Conservation (phyloP, 2,329 filamentous ascomycete species). For the Aspergillus ruber region DNA sequence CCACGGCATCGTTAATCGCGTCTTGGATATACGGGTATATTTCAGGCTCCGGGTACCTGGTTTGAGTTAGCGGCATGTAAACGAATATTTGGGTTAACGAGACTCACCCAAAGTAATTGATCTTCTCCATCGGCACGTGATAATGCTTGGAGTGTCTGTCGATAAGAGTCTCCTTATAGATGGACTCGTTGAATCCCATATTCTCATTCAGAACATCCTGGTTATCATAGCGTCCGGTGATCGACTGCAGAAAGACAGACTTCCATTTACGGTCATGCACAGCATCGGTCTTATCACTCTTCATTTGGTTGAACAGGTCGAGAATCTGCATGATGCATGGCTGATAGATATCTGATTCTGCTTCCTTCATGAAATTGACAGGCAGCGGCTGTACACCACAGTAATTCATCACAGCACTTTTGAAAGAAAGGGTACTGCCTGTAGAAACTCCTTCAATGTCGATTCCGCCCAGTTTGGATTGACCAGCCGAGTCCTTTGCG, state of each 20-base stretch:
- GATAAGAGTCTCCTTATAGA: constrained; percentile 24
- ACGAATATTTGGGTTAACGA: background rate
- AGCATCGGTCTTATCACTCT: constrained; percentile 1
- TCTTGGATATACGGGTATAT: constrained; percentile 33
- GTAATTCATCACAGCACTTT: constrained; percentile 25
- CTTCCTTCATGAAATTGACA: constrained; percentile 25
- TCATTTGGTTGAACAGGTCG: constrained; percentile 24
- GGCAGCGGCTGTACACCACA: constrained; percentile 25
- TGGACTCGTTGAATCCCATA: constrained; percentile 29
- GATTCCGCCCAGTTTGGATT: constrained; percentile 24
- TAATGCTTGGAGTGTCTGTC: constrained; percentile 26
- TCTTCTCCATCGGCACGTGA: constrained; percentile 20
- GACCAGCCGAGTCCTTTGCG: background rate
- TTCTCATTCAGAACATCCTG: constrained; percentile 23
- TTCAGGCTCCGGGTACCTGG: constrained; percentile 31
- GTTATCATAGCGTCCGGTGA: constrained; percentile 25
- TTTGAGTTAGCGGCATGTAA: constrained; percentile 1
- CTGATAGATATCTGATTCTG: constrained; percentile 22
- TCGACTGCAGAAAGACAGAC: constrained; percentile 25
- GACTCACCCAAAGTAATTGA: constrained; percentile 41
- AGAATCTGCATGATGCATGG: constrained; percentile 27
- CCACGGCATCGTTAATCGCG: constrained; percentile 25
- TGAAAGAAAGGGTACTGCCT: constrained; percentile 26
- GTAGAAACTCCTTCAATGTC: constrained; percentile 24
- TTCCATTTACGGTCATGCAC: constrained; percentile 23